phyloP scores from a whole-genome alignment of 345 rosid species.

The Acer yangbiense region DNA sequence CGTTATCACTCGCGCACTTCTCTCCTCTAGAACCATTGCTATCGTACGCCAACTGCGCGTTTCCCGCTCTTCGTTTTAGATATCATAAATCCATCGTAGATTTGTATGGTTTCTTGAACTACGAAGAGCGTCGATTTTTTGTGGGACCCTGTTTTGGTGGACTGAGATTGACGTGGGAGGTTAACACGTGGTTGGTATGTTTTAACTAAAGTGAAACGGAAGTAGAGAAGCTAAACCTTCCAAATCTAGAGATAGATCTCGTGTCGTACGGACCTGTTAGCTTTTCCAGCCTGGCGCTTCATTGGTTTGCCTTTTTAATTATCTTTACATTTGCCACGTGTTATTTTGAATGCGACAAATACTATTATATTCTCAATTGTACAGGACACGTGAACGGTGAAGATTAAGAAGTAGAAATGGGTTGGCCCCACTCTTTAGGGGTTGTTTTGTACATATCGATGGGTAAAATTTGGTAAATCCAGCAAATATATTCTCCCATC shows the following conservation, averaged over 20 bases:
- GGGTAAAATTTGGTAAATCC: not conserved
- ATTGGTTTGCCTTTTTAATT: not conserved
- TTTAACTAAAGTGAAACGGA: not conserved
- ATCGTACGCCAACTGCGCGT: not conserved
- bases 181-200: not conserved
- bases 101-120: not conserved
- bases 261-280: constrained; percentile 8
- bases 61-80: not conserved
- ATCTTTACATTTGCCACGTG: not conserved
- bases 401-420: not conserved
- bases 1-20: not conserved
- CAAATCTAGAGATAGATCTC: constrained; percentile 19
- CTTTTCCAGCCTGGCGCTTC: constrained; percentile 4
- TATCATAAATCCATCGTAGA: not conserved
- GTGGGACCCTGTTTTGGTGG: not conserved
- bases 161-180: not conserved
- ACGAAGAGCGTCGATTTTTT: too few relatives aligned
- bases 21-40: not conserved
- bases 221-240: not conserved
- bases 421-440: not conserved
- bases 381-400: not conserved
- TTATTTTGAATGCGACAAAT: not conserved
- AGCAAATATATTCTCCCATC: not conserved
- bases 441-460: not conserved
- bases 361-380: not conserved